Evolutionary conservation across 768 basidiomycete genomes (phyloP), one percentile per base, ranked within the genome.

Genomic region (Chiua virens): DNA sequence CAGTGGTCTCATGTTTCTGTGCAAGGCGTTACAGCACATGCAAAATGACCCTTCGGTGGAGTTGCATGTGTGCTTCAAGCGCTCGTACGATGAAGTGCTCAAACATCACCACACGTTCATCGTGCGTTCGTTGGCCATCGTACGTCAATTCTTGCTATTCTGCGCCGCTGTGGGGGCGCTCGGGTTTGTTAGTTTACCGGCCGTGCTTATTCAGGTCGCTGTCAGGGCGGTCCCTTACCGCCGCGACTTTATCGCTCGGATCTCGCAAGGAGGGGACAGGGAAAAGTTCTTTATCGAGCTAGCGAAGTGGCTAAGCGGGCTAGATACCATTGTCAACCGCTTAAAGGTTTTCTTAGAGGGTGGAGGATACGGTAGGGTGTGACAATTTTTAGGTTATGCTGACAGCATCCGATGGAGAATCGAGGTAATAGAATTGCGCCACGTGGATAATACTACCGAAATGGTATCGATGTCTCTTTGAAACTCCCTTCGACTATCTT

Each of bases 1-100:
- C 54, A 89, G 87, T 36, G 87, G 87, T 15, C 76, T 89, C 42
- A 71, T 78, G 41, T 85, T 89, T 59, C 82, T 84, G 3, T 86
- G 82, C 65, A 75, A 75, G 54, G 87, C 87, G 14, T 74, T 90
- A 35, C 79, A 83, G 64, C 75, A 82, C 59, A 80, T 83, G 75
- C 86, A 85, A 56, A 66, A 65, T 6, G 81, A 88, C 58, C 68
- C 66, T 17, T 60, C 59, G 22, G 61, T 75, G 2, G 83, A 86
- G 54, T 71, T 88, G 40, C 79, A 83, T 57, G 73, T 78, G 51
- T 88, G 87, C 66, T 89, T 90, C 73, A 80, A 77, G 66, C 73
- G 79, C 37, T 78, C 88, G 4, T 90, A 87, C 64, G 86, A 90
- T 54, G 74, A 76, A 47, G 81, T 87, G 17, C 74, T 90, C 44